These are phyloP conservation scores for Rhodotorula sp. DNA, from an alignment of 1,284 basidiomycete species.

Conservation along the genomic window DNA sequence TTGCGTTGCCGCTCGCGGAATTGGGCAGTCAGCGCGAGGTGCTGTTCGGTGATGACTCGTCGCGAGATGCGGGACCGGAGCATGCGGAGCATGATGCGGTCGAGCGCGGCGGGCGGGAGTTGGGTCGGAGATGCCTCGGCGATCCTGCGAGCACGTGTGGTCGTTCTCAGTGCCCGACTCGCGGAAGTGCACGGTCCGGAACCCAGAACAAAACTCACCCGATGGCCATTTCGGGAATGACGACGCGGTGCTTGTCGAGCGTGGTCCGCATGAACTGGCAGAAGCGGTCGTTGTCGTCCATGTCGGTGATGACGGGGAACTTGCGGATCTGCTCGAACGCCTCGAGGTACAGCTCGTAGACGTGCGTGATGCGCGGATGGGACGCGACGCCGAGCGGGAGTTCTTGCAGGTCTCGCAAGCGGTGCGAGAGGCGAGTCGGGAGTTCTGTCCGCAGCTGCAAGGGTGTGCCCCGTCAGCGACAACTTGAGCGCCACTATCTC, in stretches of 20 bases:
- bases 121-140: conserved; percentile 64
- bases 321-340: conserved; percentile 61
- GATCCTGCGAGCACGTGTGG: conserved; percentile 44
- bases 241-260: conserved; percentile 71
- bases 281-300: conserved; percentile 75
- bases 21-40: conserved; percentile 73
- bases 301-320: conserved; percentile 69
- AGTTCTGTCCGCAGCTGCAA: conserved; percentile 69
- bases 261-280: conserved; percentile 67
- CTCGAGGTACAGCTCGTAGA: conserved; percentile 64
- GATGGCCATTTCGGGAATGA: conserved; percentile 44
- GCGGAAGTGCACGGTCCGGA: no score
- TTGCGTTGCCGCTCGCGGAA: conserved; percentile 57
- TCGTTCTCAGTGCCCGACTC: not conserved
- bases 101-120: conserved; percentile 72
- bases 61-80: conserved; percentile 84
- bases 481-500: no score
- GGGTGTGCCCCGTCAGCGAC: not conserved
- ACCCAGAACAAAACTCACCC: no score
- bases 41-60: conserved; percentile 83
- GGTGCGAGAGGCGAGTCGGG: conserved; percentile 81
- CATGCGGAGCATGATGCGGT: conserved; percentile 88
- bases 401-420: conserved; percentile 77
- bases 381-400: conserved; percentile 86
- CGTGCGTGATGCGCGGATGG: conserved; percentile 76